These are phyloP conservation scores for Neurospora tetraspora DNA, from an alignment of 495 filamentous ascomycete genomes.

Conservation along the genomic window DNA sequence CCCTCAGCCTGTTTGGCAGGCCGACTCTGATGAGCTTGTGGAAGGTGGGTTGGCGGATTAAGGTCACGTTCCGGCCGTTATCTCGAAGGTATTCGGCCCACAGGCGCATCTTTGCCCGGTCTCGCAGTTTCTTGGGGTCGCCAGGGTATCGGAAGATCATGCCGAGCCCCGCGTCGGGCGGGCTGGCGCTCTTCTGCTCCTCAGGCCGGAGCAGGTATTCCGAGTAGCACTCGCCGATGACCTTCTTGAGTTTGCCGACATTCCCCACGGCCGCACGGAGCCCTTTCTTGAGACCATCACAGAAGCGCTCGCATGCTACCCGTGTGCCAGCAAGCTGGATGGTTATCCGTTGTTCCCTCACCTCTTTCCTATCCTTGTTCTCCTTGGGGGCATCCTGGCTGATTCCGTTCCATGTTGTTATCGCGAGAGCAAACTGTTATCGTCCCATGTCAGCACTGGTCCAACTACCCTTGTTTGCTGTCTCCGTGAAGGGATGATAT, in stretches of 20 bases:
- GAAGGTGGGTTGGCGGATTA: constrained; percentile 92
- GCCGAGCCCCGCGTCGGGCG: constrained; percentile 86
- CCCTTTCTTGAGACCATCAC: constrained; percentile 85
- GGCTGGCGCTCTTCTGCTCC: constrained; percentile 45
- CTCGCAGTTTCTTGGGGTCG: constrained; percentile 88
- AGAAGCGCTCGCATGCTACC: constrained; percentile 87
- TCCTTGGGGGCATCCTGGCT: constrained; percentile 37
- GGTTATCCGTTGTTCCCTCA: constrained; percentile 69
- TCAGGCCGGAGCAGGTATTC: constrained; percentile 71
- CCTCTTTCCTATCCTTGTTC: constrained; percentile 40
- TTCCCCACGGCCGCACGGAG: constrained; percentile 76
- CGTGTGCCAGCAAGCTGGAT: constrained; percentile 82
- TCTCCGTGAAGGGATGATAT: not conserved
- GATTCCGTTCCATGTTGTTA: constrained; percentile 92
- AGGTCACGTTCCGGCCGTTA: constrained; percentile 85
- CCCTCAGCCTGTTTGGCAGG: constrained; percentile 82
- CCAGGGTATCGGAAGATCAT: constrained; percentile 93
- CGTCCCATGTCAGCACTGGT: not conserved
- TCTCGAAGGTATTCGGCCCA: constrained; percentile 96
- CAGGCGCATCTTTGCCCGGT: constrained; percentile 92
- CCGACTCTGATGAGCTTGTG: constrained; percentile 95
- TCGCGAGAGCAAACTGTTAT: constrained; percentile 69
- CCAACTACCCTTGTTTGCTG: not conserved
- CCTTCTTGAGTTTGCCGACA: constrained; percentile 66
- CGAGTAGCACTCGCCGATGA: constrained; percentile 79